A percentile compares a stretch with the other conserved stretches of the same genome.
Evolutionary conservation across 2,329 filamentous ascomycete genomes (phyloP).

Genomic region (Botrytis aclada): DNA sequence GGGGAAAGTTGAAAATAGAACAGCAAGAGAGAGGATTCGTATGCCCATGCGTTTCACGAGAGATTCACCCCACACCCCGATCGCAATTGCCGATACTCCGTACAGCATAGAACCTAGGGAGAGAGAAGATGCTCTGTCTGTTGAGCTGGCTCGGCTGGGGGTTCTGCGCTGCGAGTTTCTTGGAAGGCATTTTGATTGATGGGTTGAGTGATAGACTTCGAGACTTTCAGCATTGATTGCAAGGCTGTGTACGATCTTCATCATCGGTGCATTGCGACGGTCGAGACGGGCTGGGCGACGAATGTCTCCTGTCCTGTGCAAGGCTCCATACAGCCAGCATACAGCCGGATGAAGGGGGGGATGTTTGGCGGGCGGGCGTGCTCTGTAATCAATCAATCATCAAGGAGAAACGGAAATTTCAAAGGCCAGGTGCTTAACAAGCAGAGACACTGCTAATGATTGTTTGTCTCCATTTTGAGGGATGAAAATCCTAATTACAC

Average conservation of each 20-base stretch:
- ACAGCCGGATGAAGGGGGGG: slow-evolving; percentile 12
- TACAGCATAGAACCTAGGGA: neutral
- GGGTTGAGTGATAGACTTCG: too few relatives aligned
- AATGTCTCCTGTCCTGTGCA: neutral
- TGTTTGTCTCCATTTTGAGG: neutral
- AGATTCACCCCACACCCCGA: slow-evolving; percentile 5
- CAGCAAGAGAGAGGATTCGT: neutral
- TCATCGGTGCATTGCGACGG: neutral
- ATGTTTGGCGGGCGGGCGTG: neutral
- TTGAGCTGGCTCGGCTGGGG: neutral
- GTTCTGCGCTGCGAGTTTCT: slow-evolving; percentile 1
- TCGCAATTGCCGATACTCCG: neutral
- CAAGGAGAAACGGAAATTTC: neutral
- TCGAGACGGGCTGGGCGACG: slow-evolving; percentile 8
- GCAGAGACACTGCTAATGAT: neutral
- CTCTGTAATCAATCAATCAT: neutral
- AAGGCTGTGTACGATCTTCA: slow-evolving; percentile 12
- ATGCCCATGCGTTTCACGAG: slow-evolving; percentile 12
- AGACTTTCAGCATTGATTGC: neutral
- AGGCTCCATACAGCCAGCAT: neutral
- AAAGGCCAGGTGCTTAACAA: neutral
- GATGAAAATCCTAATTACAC: neutral
- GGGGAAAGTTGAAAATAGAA: slow-evolving; percentile 15
- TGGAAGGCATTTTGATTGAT: neutral
- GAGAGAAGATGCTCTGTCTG: neutral